Evolutionary conservation across 306 rosid genomes (phyloP), one percentile per base, ranked within the genome.

Genomic region (barrel medic (Medicago truncatula)): DNA sequence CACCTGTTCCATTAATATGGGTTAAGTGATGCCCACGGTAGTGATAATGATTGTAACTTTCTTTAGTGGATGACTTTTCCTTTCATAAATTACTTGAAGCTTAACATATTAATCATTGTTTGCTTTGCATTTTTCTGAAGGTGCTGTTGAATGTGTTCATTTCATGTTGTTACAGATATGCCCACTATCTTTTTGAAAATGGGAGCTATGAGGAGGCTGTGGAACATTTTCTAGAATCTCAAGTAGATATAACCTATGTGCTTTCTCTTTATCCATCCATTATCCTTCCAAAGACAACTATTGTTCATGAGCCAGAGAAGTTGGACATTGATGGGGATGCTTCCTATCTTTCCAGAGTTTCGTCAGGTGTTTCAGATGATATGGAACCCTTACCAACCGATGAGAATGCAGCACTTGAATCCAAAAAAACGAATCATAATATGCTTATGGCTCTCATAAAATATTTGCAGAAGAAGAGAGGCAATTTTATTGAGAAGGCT

Each of bases 371-470:
- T 65, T 96, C 99, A 41, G 98, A 96, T 71, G 97, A 96, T 74
- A 87, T 89, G 96, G 99, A 96, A 66, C 64, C 75, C 76, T 72
- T 82, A 25, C 73, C 83, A 7, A 81, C 81, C 60, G 97, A 92
- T 46, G 97, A 91, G 79, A 79, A 57, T 75, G 78, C 85, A 59
- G 83, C 92, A 71, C 88, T 92, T 50, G 91, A 92, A 83, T 92
- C 98, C 67, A 92, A 92, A 82, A 96, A 96, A 79, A 83, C 85
- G 79, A 92, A 85, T 84, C 99, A 96, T 79, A 96, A 96, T 79
- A 90, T 86, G 85, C 97, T 96, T 77, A 96, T 96, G 99, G 98
- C 98, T 85, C 96, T 96, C 76, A 77, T 96, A 72, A 96, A 96
- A 86, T 90, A 84, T 80, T 80, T 96, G 74, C 99, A 96, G 86